Base-by-base conservation (phyloP, 768 basidiomycete genomes). In the Dioszegia crocea region DNA sequence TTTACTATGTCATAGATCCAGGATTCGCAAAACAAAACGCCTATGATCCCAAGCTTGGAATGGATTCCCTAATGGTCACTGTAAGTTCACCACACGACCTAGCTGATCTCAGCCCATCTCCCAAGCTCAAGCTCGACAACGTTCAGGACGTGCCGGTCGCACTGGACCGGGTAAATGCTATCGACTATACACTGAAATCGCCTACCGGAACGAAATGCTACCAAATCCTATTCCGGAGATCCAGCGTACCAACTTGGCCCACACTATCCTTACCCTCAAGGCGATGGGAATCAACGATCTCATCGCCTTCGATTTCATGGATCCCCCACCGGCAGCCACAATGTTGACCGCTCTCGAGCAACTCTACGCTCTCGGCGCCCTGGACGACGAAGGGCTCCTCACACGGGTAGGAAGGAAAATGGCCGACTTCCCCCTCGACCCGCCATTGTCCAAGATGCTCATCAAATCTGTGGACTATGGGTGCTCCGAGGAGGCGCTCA, bases 351-450 rank as follows among this genome's bases (percentile, higher is more conserved):
- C 96, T 1, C 79, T 99, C 44, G 93, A 98, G 75, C 85, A 89
- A 45, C 79, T 99, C 0, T 98, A 94, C 77, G 96, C 93, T 3
- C 81, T 98, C 14, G 96, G 92, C 1, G 96, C 96, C 2, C 81
- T 98, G 29, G 96, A 98, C 64, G 92, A 98, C 64, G 96, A 99
- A 79, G 96, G 96, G 4, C 80, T 98, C 5, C 79, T 99, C 70
- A 99, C 96, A 1, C 84, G 91, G 26, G 80, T 99, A 9, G 96
- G 96, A 1, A 84, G 96, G 57, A 98, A 99, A 79, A 98, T 99
- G 96, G 94, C 96, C 1, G 96, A 99, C 76, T 97, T 98, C 79
- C 96, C 96, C 12, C 91, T 98, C 86, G 93, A 98, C 58, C 96
- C 94, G 4, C 85, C 91, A 0, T 78, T 91, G 44, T 91, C 94